These are phyloP conservation scores for Phytophthora multivora DNA, from an alignment of 352 stramenopile species.

Conservation along the genomic window DNA sequence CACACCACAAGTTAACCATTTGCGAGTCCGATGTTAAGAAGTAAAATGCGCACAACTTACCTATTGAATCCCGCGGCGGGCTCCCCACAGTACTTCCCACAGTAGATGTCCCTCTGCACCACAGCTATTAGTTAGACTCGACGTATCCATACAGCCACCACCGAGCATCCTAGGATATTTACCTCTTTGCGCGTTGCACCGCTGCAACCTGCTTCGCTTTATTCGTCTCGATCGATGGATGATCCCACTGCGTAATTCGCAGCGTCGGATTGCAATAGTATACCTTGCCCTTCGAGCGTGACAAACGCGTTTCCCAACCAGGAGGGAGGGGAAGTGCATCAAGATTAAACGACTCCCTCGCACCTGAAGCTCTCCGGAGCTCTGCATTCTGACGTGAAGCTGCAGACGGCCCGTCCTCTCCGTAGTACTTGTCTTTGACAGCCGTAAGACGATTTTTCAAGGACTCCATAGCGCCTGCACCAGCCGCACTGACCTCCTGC, in stretches of 20 bases:
- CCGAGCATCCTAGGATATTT: background rate
- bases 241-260: conserved; percentile 86
- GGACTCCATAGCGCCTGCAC: conserved; percentile 68
- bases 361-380: conserved; percentile 15
- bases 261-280: conserved; percentile 87
- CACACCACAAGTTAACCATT: background rate
- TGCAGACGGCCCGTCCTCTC: conserved; percentile 38
- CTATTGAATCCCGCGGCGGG: conserved; percentile 41
- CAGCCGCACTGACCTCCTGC: conserved; percentile 61
- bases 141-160: background rate
- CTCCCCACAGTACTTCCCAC: conserved; percentile 20
- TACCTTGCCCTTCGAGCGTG: conserved; percentile 82
- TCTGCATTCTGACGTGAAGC: conserved; percentile 17
- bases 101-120: conserved; percentile 29
- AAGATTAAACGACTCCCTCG: conserved; percentile 68
- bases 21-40: background rate
- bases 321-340: conserved; percentile 72
- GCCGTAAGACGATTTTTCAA: conserved; percentile 73
- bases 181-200: conserved; percentile 46
- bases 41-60: conserved; percentile 19
- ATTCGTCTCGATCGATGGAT: conserved; percentile 65
- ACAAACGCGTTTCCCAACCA: conserved; percentile 82
- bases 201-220: conserved; percentile 56
- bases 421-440: conserved; percentile 87
- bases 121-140: background rate